Conservation (phyloP, 75 land plant genomes). For the Selaginella moellendorffii region DNA sequence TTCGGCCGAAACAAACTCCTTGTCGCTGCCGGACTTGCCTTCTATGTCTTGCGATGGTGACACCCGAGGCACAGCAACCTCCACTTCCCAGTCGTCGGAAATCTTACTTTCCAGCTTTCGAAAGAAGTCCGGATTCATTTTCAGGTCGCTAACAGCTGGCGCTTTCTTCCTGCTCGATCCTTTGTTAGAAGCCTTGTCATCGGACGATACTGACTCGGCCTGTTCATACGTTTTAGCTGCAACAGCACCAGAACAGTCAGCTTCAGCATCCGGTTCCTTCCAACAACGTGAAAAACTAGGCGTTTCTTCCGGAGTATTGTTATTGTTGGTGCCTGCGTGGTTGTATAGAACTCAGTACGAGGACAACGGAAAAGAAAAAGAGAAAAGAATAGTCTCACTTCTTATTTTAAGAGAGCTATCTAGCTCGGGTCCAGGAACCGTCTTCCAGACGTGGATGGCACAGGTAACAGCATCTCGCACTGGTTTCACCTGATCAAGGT, state of each 20-base stretch:
- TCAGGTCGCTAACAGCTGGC: constrained; percentile 65
- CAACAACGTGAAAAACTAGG: background rate
- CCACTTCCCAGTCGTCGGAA: constrained; percentile 65
- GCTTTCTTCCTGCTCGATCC: background rate
- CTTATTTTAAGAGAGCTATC: background rate
- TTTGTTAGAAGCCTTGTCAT: background rate
- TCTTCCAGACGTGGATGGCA: background rate
- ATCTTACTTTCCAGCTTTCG: constrained; percentile 63
- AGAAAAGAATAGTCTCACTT: background rate
- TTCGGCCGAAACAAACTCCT: background rate
- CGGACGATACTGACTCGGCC: background rate
- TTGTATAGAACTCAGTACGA: background rate
- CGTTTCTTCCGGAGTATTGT: background rate
- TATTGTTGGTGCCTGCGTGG: background rate
- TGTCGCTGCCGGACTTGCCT: background rate
- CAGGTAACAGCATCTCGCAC: background rate
- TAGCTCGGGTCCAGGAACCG: background rate
- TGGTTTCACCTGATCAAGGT: background rate
- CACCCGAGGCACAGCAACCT: constrained; percentile 72
- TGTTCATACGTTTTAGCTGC: background rate
- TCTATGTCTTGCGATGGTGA: constrained; percentile 14
- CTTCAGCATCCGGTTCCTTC: background rate
- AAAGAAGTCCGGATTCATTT: constrained; percentile 78
- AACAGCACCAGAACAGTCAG: no score
- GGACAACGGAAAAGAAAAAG: background rate